These are phyloP conservation scores for Trichoderma asperelloides DNA, from an alignment of 495 filamentous ascomycete genomes.

Conservation along the genomic window DNA sequence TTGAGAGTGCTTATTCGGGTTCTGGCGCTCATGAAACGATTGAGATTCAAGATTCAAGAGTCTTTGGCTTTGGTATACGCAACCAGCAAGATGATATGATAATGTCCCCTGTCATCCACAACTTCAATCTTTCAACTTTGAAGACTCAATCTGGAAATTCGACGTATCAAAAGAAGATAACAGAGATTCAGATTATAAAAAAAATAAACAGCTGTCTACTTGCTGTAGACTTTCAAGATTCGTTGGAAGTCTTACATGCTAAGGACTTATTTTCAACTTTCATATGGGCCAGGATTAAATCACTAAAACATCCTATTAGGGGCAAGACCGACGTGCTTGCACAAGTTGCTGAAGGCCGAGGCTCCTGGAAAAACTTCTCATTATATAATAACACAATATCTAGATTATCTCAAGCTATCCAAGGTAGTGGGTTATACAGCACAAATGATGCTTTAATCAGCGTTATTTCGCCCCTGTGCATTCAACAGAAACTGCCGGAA, in stretches of 20 bases:
- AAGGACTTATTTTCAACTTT: constrained; percentile 12
- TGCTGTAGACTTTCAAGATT: not conserved
- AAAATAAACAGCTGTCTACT: not conserved
- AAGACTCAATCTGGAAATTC: not conserved
- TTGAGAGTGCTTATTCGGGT: not conserved
- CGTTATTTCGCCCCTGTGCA: constrained; percentile 4
- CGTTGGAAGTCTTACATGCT: constrained; percentile 7
- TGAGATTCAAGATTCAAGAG: not conserved
- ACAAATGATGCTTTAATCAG: not conserved
- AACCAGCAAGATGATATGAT: not conserved
- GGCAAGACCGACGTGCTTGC: not conserved
- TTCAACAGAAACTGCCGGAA: not conserved
- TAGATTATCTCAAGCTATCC: not conserved
- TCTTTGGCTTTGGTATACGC: not conserved
- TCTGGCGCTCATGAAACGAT: not conserved
- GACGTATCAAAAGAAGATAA: not conserved
- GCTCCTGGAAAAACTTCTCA: not conserved
- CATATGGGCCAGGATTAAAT: constrained; percentile 13
- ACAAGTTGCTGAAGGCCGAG: not conserved
- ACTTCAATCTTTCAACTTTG: not conserved
- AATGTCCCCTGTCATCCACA: not conserved
- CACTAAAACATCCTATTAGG: not conserved
- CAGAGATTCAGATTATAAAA: too few relatives aligned
- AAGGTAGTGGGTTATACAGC: not conserved
- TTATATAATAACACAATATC: not conserved